A percentile compares a stretch with the other conserved stretches of the same genome.
These are phyloP conservation scores for Diospyros lotus DNA, from an alignment of 148 eudicot species.

Conservation along the genomic window DNA sequence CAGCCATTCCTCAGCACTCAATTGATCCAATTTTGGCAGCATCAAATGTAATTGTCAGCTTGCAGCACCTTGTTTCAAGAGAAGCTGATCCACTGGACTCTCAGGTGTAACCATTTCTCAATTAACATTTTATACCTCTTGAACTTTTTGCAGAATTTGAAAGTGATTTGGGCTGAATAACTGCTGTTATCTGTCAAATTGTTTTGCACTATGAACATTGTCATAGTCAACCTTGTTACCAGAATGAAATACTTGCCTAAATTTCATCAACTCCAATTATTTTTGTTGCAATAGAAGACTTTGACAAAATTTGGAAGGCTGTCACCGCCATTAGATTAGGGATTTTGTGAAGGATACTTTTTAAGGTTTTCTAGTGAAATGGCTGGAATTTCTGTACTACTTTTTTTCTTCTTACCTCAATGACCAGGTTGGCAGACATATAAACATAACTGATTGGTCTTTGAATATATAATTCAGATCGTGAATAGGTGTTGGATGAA, in stretches of 20 bases:
- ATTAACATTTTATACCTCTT: background rate
- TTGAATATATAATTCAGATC: background rate
- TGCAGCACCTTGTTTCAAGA: conserved; percentile 66
- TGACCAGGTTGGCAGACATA: background rate
- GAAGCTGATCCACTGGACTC: conserved; percentile 82
- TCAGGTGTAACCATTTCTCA: conserved; percentile 34
- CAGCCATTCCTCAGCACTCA: conserved; percentile 66
- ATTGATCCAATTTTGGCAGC: conserved; percentile 68
- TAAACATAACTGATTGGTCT: background rate
- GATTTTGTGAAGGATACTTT: background rate
- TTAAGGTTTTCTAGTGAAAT: background rate
- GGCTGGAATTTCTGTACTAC: background rate
- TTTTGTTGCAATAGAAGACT: background rate
- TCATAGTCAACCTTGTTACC: background rate
- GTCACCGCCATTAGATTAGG: background rate
- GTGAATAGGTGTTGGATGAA: conserved; percentile 2
- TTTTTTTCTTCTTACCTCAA: background rate
- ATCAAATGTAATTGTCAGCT: conserved; percentile 62
- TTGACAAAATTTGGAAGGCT: conserved; percentile 1
- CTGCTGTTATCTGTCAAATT: background rate
- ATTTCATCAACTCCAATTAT: background rate
- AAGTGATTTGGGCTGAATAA: background rate
- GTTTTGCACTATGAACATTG: background rate
- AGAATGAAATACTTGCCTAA: background rate
- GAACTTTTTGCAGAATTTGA: background rate